phyloP scores from a whole-genome alignment of 129 eudicot species.

The Escallonia herrerae region DNA sequence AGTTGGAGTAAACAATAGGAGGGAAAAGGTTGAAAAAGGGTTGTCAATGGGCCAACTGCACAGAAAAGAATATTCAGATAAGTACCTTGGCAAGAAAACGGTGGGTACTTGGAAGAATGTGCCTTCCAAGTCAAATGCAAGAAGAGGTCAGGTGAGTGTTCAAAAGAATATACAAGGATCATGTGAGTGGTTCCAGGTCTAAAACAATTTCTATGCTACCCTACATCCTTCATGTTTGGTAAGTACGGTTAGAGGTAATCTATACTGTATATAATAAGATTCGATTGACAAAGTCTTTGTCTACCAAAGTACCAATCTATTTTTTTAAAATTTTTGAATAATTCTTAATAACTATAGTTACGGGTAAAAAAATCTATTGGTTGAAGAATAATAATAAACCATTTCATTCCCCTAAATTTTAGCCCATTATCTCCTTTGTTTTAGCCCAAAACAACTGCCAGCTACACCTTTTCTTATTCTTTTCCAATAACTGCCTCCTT shows the following conservation, averaged over 20 bases:
- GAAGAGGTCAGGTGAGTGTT: neutral
- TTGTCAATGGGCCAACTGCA: conserved; percentile 10
- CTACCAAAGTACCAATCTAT: neutral
- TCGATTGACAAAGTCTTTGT: neutral
- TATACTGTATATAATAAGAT: too few species aligned
- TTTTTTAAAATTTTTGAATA: too few species aligned
- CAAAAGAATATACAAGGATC: neutral
- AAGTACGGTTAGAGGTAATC: neutral
- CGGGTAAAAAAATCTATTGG: neutral
- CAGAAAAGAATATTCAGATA: neutral
- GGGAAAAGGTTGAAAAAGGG: neutral
- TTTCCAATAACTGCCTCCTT: too few species aligned
- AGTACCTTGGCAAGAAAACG: neutral
- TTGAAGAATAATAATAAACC: neutral
- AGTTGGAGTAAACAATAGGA: neutral
- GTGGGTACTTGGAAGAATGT: conserved; percentile 10
- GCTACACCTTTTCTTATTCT: too few species aligned
- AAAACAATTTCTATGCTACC: neutral
- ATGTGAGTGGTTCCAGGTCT: conserved; percentile 16
- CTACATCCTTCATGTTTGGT: too few species aligned
- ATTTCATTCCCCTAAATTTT: too few species aligned
- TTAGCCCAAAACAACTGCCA: too few species aligned
- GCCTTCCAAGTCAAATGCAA: conserved; percentile 5
- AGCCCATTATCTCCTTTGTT: too few species aligned
- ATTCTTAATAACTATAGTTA: too few species aligned